Base-by-base conservation (phyloP, 1,284 basidiomycete species). In the Earliella scabrosa region DNA sequence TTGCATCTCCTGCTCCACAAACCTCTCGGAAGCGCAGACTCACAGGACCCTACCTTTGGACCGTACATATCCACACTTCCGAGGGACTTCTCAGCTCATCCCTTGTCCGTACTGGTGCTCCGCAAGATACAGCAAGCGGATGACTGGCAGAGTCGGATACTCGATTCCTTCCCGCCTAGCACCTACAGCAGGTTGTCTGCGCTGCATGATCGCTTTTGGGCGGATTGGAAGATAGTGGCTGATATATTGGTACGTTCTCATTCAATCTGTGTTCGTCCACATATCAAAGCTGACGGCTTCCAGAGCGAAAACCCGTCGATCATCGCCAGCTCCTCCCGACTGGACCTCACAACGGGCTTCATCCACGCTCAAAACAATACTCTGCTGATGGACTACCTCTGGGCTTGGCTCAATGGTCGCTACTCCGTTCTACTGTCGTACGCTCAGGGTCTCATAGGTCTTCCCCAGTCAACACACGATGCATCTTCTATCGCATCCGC, bases 371-470 rank as follows among this genome's bases (percentile, higher is more conserved):
- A 60, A 20, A 50, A 63, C 21, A 8, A 29, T 16, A 24, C 9
- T 1, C 48, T 63, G 11, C 36, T 58, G 2, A 34, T 58, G 49
- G 81, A 85, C 57, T 89, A 85, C 60, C 71, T 92, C 8, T 95
- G 93, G 93, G 91, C 83, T 9, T 96, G 94, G 94, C 79, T 96
- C 20, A 94, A 87, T 68, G 91, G 93, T 86, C 55, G 68, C 26
- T 44, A 50, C 44, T 61, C 55, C 36, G 45, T 55, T 48, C 59
- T 48, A 47, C 50, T 36, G 43, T 58, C 32, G 21, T 45, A 39
- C 50, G 52, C 36, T 14, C 34, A 27, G 23, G 29, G 16, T 47
- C 57, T 51, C 26, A 62, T 59, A 47, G 56, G 48, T 34, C 29
- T 35, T 40, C 44, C 29, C 45, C 65, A 95, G 93, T 95, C 58